phyloP scores from a whole-genome alignment of 495 filamentous ascomycete species.

The Penicillium angulare region DNA sequence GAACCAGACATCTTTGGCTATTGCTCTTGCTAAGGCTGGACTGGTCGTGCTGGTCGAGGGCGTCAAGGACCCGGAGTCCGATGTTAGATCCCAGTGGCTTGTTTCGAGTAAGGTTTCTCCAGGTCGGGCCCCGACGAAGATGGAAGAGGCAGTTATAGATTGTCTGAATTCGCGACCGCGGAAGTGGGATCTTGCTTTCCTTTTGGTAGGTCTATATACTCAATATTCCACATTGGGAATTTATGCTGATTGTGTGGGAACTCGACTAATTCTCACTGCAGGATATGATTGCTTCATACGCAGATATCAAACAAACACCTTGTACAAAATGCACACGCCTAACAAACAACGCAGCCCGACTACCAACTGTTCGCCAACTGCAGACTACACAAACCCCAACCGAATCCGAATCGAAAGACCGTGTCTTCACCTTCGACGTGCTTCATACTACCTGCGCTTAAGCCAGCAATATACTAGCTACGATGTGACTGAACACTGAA shows the following conservation, averaged over 20 bases:
- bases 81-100: slow-evolving; percentile 32
- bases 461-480: not conserved
- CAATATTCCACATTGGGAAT: not conserved
- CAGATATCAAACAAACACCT: slow-evolving; percentile 37
- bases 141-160: slow-evolving; percentile 32
- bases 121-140: slow-evolving; percentile 24
- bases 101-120: slow-evolving; percentile 24
- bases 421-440: slow-evolving; percentile 20
- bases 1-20: slow-evolving; percentile 22
- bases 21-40: slow-evolving; percentile 35
- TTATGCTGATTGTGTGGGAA: slow-evolving; percentile 4
- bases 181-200: slow-evolving; percentile 44
- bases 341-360: slow-evolving; percentile 36
- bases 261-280: slow-evolving; percentile 14
- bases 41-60: slow-evolving; percentile 33
- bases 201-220: slow-evolving; percentile 28
- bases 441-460: slow-evolving; percentile 26
- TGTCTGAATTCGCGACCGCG: slow-evolving; percentile 37
- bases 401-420: not conserved
- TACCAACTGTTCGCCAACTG: slow-evolving; percentile 34
- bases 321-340: slow-evolving; percentile 40
- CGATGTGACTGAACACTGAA: no score
- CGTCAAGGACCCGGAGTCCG: slow-evolving; percentile 11
- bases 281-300: slow-evolving; percentile 45
- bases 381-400: slow-evolving; percentile 6